A percentile compares a stretch with the other conserved stretches of the same genome.
Evolutionary conservation across 2,329 filamentous ascomycete species (phyloP).

Genomic region (Trichoderma lentiforme): DNA sequence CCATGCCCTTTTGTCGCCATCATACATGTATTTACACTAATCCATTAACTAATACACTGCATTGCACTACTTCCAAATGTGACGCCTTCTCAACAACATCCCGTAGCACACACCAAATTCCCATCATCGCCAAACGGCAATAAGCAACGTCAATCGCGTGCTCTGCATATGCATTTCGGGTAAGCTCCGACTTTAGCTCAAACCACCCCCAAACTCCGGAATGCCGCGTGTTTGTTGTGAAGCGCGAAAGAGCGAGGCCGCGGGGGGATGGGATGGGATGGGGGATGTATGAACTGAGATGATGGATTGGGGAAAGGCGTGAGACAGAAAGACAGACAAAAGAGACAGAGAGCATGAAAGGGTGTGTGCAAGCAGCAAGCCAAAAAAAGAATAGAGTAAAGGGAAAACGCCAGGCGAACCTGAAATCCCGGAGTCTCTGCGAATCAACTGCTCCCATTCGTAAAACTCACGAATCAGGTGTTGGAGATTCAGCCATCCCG

Average conservation of each 20-base stretch:
- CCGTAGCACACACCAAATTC: background rate
- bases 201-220: background rate
- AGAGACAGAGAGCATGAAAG: background rate
- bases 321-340: background rate
- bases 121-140: background rate
- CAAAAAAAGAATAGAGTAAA: background rate
- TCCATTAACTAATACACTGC: background rate
- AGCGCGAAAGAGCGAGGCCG: constrained; percentile 9
- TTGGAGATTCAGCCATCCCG: constrained; percentile 15
- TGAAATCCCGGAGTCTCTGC: background rate
- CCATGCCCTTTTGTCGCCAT: background rate
- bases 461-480: constrained; percentile 15
- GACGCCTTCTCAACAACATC: background rate
- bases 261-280: background rate
- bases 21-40: background rate
- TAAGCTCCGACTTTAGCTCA: constrained; percentile 7
- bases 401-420: background rate
- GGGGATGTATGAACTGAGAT: background rate
- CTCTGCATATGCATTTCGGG: constrained; percentile 8
- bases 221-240: background rate
- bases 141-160: constrained; percentile 7
- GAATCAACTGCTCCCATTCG: constrained; percentile 11
- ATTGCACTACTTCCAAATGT: background rate
- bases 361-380: background rate
- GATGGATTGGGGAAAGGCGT: background rate